phyloP scores from a whole-genome alignment of 1,284 basidiomycete species.

The Tilletia caries region DNA sequence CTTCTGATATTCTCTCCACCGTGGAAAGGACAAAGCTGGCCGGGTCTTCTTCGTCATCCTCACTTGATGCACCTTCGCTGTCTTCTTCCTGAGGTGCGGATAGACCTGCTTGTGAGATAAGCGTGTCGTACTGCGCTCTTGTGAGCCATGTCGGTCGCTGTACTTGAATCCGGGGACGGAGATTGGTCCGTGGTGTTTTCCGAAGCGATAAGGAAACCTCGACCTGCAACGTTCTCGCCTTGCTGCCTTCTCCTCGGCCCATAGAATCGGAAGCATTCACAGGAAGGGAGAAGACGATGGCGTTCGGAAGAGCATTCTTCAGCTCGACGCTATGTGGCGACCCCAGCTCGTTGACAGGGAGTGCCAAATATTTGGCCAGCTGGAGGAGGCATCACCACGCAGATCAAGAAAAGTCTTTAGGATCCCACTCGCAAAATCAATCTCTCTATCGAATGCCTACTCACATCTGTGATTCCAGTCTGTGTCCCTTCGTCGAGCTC shows the following conservation, averaged over 20 bases:
- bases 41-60: constrained; percentile 22
- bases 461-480: constrained; percentile 8
- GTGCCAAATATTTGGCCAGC: constrained; percentile 27
- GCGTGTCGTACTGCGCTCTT: constrained; percentile 16
- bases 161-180: neutral
- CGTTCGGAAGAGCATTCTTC: constrained; percentile 22
- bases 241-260: neutral
- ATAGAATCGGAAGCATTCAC: constrained; percentile 15
- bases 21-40: constrained; percentile 15
- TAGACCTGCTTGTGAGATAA: constrained; percentile 12
- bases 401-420: no score
- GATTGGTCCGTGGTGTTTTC: neutral
- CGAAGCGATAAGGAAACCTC: constrained; percentile 24
- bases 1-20: neutral
- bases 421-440: neutral
- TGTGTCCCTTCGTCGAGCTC: constrained; percentile 18
- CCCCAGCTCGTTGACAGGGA: constrained; percentile 23
- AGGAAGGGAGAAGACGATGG: constrained; percentile 23
- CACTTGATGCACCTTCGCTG: constrained; percentile 8
- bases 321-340: constrained; percentile 4
- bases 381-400: neutral
- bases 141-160: constrained; percentile 22
- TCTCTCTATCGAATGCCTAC: constrained; percentile 2
- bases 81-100: constrained; percentile 17
- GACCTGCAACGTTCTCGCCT: constrained; percentile 15